phyloP scores from a whole-genome alignment of 805 yeast species.

The Zygoascus ofunaensis region DNA sequence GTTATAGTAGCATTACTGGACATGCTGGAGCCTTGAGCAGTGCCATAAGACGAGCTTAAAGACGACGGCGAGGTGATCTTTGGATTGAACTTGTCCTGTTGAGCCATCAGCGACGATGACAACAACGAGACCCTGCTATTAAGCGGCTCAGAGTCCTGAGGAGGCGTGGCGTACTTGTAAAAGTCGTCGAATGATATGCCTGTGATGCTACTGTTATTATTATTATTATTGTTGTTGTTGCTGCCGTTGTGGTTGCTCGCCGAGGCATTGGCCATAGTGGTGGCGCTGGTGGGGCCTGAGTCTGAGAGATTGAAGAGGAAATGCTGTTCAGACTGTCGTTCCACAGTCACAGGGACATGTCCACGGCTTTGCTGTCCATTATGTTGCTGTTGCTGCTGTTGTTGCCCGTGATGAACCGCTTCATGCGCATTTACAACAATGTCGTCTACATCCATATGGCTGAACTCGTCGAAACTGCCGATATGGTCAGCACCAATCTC shows the following conservation, averaged over 20 bases:
- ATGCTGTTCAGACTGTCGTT: constrained; percentile 2
- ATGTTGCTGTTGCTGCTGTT: too few species aligned
- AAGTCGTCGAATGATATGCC: constrained; percentile 1
- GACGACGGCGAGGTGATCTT: not conserved
- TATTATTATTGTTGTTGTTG: not conserved
- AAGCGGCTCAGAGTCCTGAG: not conserved
- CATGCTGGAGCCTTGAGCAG: not conserved
- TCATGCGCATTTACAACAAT: not conserved
- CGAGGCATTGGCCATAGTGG: too few species aligned
- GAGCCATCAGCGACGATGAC: not conserved
- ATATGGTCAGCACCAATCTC: not conserved
- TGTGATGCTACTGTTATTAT: not conserved
- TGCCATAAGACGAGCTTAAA: not conserved
- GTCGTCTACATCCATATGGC: not conserved
- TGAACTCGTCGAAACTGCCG: not conserved
- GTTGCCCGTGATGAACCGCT: not conserved
- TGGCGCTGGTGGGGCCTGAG: too few species aligned
- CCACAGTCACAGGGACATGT: not conserved
- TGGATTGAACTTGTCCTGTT: not conserved
- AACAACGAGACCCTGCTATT: not conserved
- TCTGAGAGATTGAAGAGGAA: not conserved
- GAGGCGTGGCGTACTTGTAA: not conserved
- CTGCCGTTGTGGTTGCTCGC: not conserved
- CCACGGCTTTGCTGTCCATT: too few species aligned
- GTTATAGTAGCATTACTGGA: not conserved